Base-by-base conservation (phyloP, 2,329 filamentous ascomycete species). In the Mycogone perniciosa region DNA sequence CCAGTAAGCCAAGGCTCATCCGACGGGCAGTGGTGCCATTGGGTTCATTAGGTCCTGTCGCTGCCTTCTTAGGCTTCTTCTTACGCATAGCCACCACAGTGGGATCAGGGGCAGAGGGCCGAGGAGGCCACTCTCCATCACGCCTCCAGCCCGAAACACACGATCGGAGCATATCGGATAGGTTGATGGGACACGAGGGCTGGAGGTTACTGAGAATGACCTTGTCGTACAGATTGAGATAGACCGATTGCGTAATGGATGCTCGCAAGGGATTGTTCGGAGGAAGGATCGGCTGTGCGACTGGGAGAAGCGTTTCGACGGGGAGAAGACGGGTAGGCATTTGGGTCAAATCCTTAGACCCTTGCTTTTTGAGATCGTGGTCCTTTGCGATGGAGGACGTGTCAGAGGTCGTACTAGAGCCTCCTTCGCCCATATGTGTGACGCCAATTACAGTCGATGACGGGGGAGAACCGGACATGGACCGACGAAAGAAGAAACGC, bases 111-210 rank as follows among this genome's bases (percentile, higher is more conserved):
- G 55, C 75, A 65, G 61, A 79, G 73, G 42, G 74, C 59, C 43
- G 76, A 62, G 13, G 89, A 4, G 92, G 91, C 92, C 92, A 97
- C 67, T 96, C 89, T 11, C 90, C 91, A 60, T 93, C 89, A 38
- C 88, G 79, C 67, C 95, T 95, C 92, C 92, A 96, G 40, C 92
- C 92, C 30, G 86, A 78, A 1, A 97, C 90, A 57, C 92, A 87
- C 9, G 88, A 82, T 7, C 82, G 79, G 26, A 88, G 82, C 72
- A 96, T 84, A 60, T 95, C 89, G 31, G 78, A 73, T 0, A 97
- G 79, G 60, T 96, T 96, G 62, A 96, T 86, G 4, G 92, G 92
- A 11, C 95, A 88, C 1, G 86, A 85, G 0, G 92, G 92, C 3
- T 89, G 88, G 56, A 93, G 79, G 35, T 77, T 80, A 61, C 92